These are phyloP conservation scores for Forsythia suspensa DNA, from an alignment of 257 asterid species.

Conservation along the genomic window DNA sequence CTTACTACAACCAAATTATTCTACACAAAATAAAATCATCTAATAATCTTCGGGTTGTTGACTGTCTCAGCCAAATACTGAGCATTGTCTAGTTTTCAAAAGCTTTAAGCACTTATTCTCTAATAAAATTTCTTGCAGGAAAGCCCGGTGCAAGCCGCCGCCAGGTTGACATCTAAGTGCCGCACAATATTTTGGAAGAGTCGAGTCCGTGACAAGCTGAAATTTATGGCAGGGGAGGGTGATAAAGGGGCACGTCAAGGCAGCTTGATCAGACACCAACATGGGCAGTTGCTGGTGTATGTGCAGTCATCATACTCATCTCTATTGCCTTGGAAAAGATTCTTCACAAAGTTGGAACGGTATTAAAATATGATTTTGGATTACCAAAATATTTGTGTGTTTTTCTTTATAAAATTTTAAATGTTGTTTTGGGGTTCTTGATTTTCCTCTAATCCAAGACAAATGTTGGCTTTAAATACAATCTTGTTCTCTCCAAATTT, in stretches of 20 bases:
- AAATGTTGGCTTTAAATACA: background rate
- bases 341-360: conserved; percentile 77
- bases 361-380: conserved; percentile 18
- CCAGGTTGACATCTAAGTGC: background rate
- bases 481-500: background rate
- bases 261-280: conserved; percentile 78
- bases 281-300: conserved; percentile 96
- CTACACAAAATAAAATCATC: background rate
- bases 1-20: background rate
- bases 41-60: background rate
- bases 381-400: background rate
- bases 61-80: background rate
- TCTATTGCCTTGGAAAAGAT: conserved; percentile 74
- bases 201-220: background rate
- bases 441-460: background rate
- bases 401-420: no score
- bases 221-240: conserved; percentile 53
- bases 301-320: conserved; percentile 68
- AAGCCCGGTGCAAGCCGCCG: background rate
- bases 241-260: conserved; percentile 31
- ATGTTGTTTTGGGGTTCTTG: background rate
- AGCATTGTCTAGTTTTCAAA: background rate
- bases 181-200: background rate
- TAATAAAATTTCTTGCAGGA: background rate
- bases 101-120: background rate